phyloP scores from a whole-genome alignment of 2,329 filamentous ascomycete species.

The Sphaerulina musiva region DNA sequence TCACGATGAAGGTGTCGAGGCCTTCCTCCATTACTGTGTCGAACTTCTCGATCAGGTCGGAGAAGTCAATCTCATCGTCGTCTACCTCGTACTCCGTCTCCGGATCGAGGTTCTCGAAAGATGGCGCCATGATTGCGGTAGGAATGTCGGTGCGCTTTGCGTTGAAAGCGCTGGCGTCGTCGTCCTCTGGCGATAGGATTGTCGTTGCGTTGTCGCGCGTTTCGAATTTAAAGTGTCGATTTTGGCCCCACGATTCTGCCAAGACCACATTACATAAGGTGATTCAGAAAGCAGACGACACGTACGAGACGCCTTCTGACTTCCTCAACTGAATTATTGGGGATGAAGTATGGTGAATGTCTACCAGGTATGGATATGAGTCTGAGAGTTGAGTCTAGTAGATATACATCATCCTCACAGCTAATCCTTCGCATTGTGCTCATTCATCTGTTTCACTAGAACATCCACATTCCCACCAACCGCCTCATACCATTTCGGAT shows the following conservation, averaged over 20 bases:
- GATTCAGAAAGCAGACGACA: too few species aligned
- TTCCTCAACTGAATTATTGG: too few species aligned
- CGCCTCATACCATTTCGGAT: slow-evolving; percentile 37
- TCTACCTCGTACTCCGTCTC: slow-evolving; percentile 79
- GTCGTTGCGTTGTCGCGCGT: background rate
- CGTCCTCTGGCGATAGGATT: background rate
- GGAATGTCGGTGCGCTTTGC: slow-evolving; percentile 9
- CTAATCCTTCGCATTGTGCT: slow-evolving; percentile 12
- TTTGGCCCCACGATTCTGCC: too few species aligned
- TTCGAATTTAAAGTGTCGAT: background rate
- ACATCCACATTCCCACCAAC: slow-evolving; percentile 24
- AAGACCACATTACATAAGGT: too few species aligned
- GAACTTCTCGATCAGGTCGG: slow-evolving; percentile 87
- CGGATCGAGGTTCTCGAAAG: slow-evolving; percentile 81
- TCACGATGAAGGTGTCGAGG: slow-evolving; percentile 90
- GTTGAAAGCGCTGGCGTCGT: slow-evolving; percentile 3
- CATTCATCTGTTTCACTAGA: slow-evolving; percentile 19
- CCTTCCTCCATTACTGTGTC: slow-evolving; percentile 94
- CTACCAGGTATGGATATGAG: too few species aligned
- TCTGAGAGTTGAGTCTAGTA: background rate
- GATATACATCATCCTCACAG: background rate
- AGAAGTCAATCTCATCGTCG: slow-evolving; percentile 91
- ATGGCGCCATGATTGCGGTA: slow-evolving; percentile 70
- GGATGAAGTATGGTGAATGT: too few species aligned
- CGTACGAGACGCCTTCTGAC: too few species aligned